Base-by-base conservation (phyloP, 371 early-diverging fungal genomes). In the Rhizopus arrhizus region DNA sequence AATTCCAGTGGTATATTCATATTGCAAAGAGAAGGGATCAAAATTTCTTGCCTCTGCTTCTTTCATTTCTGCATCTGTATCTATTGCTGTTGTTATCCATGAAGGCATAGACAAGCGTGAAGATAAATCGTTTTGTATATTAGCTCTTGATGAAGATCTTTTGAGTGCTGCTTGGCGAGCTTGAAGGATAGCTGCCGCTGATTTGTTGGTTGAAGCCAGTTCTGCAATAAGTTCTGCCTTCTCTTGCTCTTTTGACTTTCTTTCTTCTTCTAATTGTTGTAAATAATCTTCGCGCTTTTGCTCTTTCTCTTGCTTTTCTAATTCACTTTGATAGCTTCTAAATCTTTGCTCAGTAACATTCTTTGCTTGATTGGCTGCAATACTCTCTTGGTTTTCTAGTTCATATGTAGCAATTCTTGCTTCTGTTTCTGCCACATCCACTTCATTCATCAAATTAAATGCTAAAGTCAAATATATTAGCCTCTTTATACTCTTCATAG, bases 371-470 rank as follows among this genome's bases (percentile, higher is more conserved):
- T 91, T 93, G 49, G 78, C 82, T 36, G 82, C 84, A 65, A 97
- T 95, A 15, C 84, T 72, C 16, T 91, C 91, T 49, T 87, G 84
- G 67, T 97, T 94, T 63, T 94, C 95, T 12, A 77, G 68, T 35
- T 87, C 83, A 71, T 89, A 95, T 57, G 80, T 75, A 45, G 90
- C 86, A 42, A 97, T 92, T 38, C 78, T 71, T n/a, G 82, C 91
- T 53, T 92, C 87, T 10, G 93, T 92, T 60, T 89, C 89, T 53
- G 91, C 86, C 9, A 93, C 85, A 70, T 96, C 90, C 15, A 90
- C 87, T 50, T 91, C 93, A 67, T 95, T 89, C 58, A 92, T 86
- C 32, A 95, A 75, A 68, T 93, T 95, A 69, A 93, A 92, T 2
- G 92, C 89, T 90, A 68, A 16, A 42, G 2, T 45, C 34, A 16